A percentile compares a stretch with the other conserved stretches of the same genome.
These are phyloP conservation scores for Akanthomyces lecanii DNA, from an alignment of 2,329 filamentous ascomycete species.

Conservation along the genomic window DNA sequence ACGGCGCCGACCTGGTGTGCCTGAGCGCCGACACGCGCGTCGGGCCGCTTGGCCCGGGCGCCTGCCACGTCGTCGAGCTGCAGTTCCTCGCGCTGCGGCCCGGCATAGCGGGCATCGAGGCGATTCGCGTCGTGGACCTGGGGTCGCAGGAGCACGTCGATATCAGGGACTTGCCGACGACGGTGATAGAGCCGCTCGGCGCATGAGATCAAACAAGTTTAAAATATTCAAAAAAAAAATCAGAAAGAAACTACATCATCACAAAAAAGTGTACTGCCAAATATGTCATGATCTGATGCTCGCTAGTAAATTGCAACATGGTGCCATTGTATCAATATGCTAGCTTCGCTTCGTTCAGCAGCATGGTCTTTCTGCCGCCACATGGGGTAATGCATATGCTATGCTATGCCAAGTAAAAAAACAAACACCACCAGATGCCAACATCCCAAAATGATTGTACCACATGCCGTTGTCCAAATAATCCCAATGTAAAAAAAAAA, in stretches of 20 bases:
- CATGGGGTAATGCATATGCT: no score
- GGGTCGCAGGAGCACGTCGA: conserved; percentile 72
- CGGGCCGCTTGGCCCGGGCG: conserved; percentile 65
- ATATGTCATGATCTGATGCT: background rate
- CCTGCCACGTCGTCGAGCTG: conserved; percentile 70
- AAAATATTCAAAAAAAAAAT: background rate
- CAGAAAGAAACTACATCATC: no score
- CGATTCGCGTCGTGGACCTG: conserved; percentile 68
- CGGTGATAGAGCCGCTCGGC: conserved; percentile 48
- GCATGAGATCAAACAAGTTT: background rate
- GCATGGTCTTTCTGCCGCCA: background rate
- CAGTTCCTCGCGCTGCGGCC: conserved; percentile 64
- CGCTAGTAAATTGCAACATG: background rate
- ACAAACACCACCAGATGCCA: background rate
- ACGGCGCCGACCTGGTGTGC: conserved; percentile 66
- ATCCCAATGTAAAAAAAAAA: background rate
- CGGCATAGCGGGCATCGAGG: conserved; percentile 67
- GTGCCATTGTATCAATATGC: background rate
- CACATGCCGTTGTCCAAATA: background rate
- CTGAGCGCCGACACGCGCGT: conserved; percentile 70
- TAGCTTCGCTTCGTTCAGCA: background rate
- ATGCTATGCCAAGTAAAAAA: background rate
- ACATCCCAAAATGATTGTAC: background rate
- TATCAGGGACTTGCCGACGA: conserved; percentile 67
- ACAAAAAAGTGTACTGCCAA: no score